These are phyloP conservation scores for Dactylellina haptotyla DNA, from an alignment of 2,329 filamentous ascomycete species.

Conservation along the genomic window DNA sequence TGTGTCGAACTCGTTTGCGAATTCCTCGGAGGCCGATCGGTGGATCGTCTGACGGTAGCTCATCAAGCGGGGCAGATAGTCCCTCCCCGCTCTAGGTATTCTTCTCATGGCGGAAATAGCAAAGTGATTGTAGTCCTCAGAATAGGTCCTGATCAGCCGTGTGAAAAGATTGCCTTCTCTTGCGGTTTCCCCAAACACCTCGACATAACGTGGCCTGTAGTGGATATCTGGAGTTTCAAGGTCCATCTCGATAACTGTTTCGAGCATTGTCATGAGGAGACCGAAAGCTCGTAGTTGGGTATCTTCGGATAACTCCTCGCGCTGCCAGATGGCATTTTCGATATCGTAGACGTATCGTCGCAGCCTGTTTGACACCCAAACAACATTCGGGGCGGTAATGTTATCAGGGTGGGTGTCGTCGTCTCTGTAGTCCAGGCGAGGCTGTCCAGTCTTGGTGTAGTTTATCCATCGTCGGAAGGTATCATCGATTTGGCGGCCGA, in stretches of 20 bases:
- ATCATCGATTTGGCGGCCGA: constrained; percentile 21
- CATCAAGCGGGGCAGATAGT: neutral
- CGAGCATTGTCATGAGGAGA: constrained; percentile 35
- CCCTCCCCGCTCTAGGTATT: constrained; percentile 12
- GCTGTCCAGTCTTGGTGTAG: constrained; percentile 38
- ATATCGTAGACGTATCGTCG: constrained; percentile 33
- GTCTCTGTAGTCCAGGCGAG: constrained; percentile 27
- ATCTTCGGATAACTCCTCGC: constrained; percentile 3
- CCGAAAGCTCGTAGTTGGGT: constrained; percentile 22
- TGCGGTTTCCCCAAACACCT: constrained; percentile 16
- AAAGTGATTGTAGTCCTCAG: constrained; percentile 16
- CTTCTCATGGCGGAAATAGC: constrained; percentile 35
- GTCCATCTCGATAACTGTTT: constrained; percentile 25
- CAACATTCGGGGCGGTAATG: constrained; percentile 32
- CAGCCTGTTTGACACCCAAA: constrained; percentile 19
- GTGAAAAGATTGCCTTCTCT: constrained; percentile 39
- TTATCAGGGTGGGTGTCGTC: constrained; percentile 30
- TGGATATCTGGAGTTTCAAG: neutral
- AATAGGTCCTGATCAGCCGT: constrained; percentile 22
- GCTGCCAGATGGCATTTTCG: constrained; percentile 19
- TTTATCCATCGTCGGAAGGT: constrained; percentile 46
- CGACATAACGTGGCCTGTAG: constrained; percentile 17
- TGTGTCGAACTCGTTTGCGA: constrained; percentile 18
- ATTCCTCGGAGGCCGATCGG: constrained; percentile 19
- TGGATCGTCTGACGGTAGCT: constrained; percentile 17